Evolutionary conservation across 2,329 filamentous ascomycete genomes (phyloP), one percentile per base, ranked within the genome.

Genomic region (Clonostachys sp.): DNA sequence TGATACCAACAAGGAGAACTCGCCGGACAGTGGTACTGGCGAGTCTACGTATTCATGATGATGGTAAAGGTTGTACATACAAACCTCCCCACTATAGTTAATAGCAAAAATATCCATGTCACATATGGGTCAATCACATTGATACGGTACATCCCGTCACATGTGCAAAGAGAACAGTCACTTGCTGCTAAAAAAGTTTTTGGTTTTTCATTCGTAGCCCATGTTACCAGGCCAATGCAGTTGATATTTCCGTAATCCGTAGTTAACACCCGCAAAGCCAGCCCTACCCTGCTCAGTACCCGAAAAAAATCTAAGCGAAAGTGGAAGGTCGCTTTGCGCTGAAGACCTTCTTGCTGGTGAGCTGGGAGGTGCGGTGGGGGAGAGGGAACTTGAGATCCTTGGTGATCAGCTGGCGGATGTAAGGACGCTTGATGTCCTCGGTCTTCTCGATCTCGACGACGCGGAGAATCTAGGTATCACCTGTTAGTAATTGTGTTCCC

Each of bases 371-470:
- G 68, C 95, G 94, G 84, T 99, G 94, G 71, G 94, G 94, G 62
- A 99, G 89, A 72, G 94, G 94, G 89, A 99, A 99, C 77, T 87
- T 89, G 75, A 99, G 89, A 75, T 84, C 73, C 87, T 97, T 97
- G 76, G 81, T 78, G 71, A 95, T 77, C 73, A 99, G 89, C 81
- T 99, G 94, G 84, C 91, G 95, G 83, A 99, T 95, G 86, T 99
- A 99, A 61, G 94, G 92, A 74, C 94, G 90, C 82, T 92, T 94
- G 81, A 99, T 80, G 71, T 94, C 90, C 61, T 91, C 89, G 67
- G 76, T 80, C 85, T 96, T 96, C 81, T 95, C 87, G 68, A 99
- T 74, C 81, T 99, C 94, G 66, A 96, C 87, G 65, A 99, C 92
- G 77, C 95, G 95, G 73, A 99, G 89, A 74, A 99, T 92, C 92